These are phyloP conservation scores for Psidium friedrichsthalianum DNA, from an alignment of 345 rosid genomes.

Conservation along the genomic window DNA sequence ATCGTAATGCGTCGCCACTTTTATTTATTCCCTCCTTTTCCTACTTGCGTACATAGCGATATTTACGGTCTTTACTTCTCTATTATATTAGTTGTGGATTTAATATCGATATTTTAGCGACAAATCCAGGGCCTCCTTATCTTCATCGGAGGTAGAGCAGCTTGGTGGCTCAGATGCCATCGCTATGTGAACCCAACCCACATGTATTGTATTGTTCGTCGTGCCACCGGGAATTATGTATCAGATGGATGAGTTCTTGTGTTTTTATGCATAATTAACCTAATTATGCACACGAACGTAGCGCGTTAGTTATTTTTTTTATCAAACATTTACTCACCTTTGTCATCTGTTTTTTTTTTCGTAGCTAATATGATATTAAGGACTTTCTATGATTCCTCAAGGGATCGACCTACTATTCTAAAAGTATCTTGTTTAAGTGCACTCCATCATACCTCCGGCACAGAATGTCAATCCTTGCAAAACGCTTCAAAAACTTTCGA, in stretches of 20 bases:
- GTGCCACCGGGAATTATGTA: not conserved
- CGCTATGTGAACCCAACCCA: not conserved
- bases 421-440: rapidly evolving
- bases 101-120: too few species aligned
- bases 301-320: not conserved
- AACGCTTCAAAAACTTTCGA: not conserved
- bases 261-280: too few species aligned
- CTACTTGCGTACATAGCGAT: too few species aligned
- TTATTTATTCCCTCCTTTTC: not conserved
- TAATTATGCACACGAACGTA: too few species aligned
- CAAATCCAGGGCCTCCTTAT: too few species aligned
- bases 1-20: not conserved
- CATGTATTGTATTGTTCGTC: not conserved
- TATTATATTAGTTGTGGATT: too few species aligned
- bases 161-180: not conserved
- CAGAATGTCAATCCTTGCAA: not conserved
- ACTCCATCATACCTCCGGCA: rapidly evolving
- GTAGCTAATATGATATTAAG: not conserved
- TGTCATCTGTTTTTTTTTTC: not conserved
- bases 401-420: rapidly evolving
- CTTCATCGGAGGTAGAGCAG: too few species aligned
- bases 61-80: too few species aligned
- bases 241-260: not conserved
- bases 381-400: not conserved
- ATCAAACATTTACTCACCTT: not conserved